Percentiles rank a stretch among this genome's conserved stretches.
Conservation (phyloP, 2,329 filamentous ascomycete genomes). For the Aureobasidium vineae region DNA sequence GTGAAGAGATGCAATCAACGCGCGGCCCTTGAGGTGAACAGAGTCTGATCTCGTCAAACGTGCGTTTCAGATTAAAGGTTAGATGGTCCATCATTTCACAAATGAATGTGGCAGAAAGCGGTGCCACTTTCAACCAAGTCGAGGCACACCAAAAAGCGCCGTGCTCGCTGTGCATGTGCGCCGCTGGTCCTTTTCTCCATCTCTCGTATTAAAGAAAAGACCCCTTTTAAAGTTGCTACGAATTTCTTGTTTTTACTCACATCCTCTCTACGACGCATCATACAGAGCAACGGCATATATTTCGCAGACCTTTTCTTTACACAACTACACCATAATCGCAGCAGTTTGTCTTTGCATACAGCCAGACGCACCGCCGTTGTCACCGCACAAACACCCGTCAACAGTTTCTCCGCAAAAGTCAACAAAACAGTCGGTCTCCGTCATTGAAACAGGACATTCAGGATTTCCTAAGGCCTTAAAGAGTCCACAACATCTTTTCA, state of each 20-base stretch:
- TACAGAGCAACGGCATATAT: background rate
- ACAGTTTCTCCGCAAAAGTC: constrained; percentile 17
- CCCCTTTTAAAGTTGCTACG: background rate
- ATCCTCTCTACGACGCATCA: background rate
- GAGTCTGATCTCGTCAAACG: constrained; percentile 6
- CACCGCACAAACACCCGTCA: background rate
- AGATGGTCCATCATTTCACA: constrained; percentile 10
- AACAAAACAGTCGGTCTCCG: constrained; percentile 7
- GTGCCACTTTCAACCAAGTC: background rate
- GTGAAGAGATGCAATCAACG: constrained; percentile 4
- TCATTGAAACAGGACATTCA: background rate
- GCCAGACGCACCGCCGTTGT: background rate
- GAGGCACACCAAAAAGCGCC: constrained; percentile 11
- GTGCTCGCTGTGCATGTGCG: constrained; percentile 2
- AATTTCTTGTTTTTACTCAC: background rate
- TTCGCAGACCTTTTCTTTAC: background rate
- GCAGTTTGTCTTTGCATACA: background rate
- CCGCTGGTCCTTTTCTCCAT: background rate
- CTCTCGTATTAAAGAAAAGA: background rate
- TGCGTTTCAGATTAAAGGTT: constrained; percentile 17
- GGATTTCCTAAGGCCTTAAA: background rate
- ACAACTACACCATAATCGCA: background rate
- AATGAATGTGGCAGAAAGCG: constrained; percentile 3
- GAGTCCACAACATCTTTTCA: background rate
- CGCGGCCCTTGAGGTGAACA: background rate